Base-by-base conservation (phyloP, 2,329 filamentous ascomycete species). In the Bipolaris sorokiniana region DNA sequence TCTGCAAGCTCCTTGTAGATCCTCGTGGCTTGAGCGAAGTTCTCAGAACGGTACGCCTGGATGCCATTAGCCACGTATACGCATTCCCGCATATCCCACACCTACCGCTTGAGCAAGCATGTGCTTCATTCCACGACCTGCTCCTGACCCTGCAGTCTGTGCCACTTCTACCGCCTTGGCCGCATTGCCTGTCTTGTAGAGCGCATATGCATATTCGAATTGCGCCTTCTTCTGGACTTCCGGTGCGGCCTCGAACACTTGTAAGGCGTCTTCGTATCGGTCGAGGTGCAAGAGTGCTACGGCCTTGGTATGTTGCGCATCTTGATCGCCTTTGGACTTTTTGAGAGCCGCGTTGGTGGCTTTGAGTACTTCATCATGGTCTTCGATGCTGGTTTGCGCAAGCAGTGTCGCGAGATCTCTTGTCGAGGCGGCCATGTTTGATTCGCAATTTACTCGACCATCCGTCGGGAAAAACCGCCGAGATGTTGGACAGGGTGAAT, bases 221-320 rank as follows among this genome's bases (percentile, higher is more conserved):
- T 78, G 70, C 64, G 88, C 90, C 55, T 78, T 77, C 37, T 84
- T 79, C 71, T 88, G 85, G 55, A 93, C 78, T 62, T 79, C 80
- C 56, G 84, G 80, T 16, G 82, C 86, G 34, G 87, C 85, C 58
- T 87, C 84, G 57, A 94, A 83, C 53, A 86, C 83, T 57, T 86
- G 86, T 46, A 92, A 80, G 44, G 90, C 90, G 75, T 95, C 91
- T 55, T 90, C 86, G 75, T 89, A 95, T 56, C 90, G 89, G 76
- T 95, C 91, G 66, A 95, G 85, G 74, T 92, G 92, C 62, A 95
- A 82, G 18, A 95, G 83, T 20, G 91, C 90, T 42, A 94, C 84
- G 13, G 89, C 83, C 59, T 89, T 88, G 34, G 87, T 88, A 73
- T 89, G 88, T 36, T 89, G 87, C 51, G 88, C 88, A 38, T 85